Base-by-base conservation (phyloP, 1,139 yeast genomes). In the Ashbya aceris region DNA sequence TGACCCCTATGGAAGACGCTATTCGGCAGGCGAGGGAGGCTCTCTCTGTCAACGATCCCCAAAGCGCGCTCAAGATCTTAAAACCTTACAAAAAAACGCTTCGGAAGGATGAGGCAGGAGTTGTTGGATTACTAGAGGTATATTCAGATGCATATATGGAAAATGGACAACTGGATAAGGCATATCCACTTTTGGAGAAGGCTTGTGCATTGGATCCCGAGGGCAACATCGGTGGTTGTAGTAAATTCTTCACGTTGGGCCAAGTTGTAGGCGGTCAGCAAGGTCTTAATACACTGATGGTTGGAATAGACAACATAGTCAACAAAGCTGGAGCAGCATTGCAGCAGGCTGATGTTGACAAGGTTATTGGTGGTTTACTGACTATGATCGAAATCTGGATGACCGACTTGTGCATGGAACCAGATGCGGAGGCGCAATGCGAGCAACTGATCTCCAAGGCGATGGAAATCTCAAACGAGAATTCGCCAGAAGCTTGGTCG, bases 361-460 rank as follows among this genome's bases (percentile, higher is more conserved):
- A 74, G 52, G 61, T 83, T 27, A 78, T 83, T 50, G 83, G 79
- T 56, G 96, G 93, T 0, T 69, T 86, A 27, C 79, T 89, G 51
- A 83, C 96, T 8, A 74, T 82, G 66, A 83, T 91, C 54, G 99
- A 91, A 64, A 85, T 93, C 47, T 91, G 97, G 96, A 91, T 91
- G 98, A 93, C 99, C 1, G 99, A 91, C 67, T 70, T 91, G 50
- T 89, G 97, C 58, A 87, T 89, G 96, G 95, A 85, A 53, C 77
- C 77, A 6, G 80, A 82, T 53, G 97, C 98, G 2, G 98, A 91
- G 62, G 36, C 62, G 4, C 74, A 77, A 60, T 93, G 98, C 65
- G 84, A 87, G 53, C 72, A 72, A 43, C 69, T 85, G 51, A 81
- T 89, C 40, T 65, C 74, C 4, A 76, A 74, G 52, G 80, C 95